These are phyloP conservation scores for Solanum clarkiae DNA, from an alignment of 257 asterid genomes.

Conservation along the genomic window DNA sequence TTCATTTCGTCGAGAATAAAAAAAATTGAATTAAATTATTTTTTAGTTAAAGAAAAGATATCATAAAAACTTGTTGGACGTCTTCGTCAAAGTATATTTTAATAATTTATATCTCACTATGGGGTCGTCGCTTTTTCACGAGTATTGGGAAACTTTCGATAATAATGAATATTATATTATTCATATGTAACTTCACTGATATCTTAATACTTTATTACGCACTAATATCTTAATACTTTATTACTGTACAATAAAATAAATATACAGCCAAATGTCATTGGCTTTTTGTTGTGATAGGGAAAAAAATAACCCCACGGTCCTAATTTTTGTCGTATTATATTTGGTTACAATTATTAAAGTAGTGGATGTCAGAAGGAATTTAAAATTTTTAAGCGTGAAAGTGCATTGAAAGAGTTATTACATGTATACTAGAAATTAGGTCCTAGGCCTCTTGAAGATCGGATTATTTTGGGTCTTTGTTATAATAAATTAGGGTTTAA, in stretches of 20 bases:
- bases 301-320: no score
- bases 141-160: neutral
- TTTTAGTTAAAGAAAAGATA: neutral
- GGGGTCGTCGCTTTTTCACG: neutral
- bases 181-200: neutral
- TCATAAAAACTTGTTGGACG: neutral
- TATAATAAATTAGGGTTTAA: no score
- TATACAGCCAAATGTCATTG: neutral
- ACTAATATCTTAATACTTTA: neutral
- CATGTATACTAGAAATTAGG: no score
- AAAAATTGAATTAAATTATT: no score
- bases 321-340: neutral
- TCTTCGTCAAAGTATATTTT: neutral
- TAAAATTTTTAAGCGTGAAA: no score
- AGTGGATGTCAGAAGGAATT: no score
- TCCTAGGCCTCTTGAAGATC: no score
- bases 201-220: neutral
- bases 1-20: no score
- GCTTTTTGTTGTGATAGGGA: no score
- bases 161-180: neutral
- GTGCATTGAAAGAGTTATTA: no score
- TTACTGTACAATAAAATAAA: neutral
- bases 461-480: no score
- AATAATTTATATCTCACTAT: neutral
- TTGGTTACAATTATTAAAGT: neutral